Conservation (phyloP, 148 eudicot species). For the Euryodendron excelsum region DNA sequence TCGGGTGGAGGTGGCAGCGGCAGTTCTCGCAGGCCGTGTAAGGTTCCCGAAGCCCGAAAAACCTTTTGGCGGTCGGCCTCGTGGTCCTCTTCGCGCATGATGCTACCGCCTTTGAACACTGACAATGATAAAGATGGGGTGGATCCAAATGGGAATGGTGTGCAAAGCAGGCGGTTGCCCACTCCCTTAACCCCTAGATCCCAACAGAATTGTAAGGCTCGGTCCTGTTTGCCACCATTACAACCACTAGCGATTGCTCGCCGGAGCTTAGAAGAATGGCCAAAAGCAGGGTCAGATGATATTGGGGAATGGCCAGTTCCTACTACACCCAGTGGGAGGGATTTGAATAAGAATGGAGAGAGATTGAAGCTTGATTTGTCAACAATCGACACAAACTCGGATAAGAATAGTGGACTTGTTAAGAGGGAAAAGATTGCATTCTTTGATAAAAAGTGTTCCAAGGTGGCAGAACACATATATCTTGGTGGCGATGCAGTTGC, state of each 20-base stretch:
- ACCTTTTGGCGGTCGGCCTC: slow-evolving; percentile 76
- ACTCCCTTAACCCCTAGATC: slow-evolving; percentile 68
- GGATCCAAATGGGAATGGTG: slow-evolving; percentile 37
- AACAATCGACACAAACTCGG: slow-evolving; percentile 48
- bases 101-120: slow-evolving; percentile 43
- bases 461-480: slow-evolving; percentile 70
- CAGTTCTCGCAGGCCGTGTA: slow-evolving; percentile 42
- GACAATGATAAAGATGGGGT: slow-evolving; percentile 36
- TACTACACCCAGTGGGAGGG: slow-evolving; percentile 63
- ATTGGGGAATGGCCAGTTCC: slow-evolving; percentile 86
- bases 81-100: slow-evolving; percentile 79
- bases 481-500: slow-evolving; percentile 80
- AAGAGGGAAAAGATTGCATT: slow-evolving; percentile 70
- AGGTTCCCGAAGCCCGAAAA: slow-evolving; percentile 41
- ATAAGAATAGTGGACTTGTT: slow-evolving; percentile 53
- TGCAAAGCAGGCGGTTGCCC: slow-evolving; percentile 33
- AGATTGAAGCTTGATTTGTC: slow-evolving; percentile 78
- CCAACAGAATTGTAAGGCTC: slow-evolving; percentile 59
- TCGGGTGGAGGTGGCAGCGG: slow-evolving; percentile 19
- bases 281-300: slow-evolving; percentile 88
- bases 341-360: slow-evolving; percentile 46
- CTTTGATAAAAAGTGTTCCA: slow-evolving; percentile 71
- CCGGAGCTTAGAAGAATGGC: slow-evolving; percentile 89
- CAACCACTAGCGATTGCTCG: slow-evolving; percentile 78
- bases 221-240: slow-evolving; percentile 71